Percentiles rank a stretch among this genome's conserved stretches.
phyloP scores from a whole-genome alignment of 2,329 filamentous ascomycete species.

The Colletotrichum lindemuthianum region DNA sequence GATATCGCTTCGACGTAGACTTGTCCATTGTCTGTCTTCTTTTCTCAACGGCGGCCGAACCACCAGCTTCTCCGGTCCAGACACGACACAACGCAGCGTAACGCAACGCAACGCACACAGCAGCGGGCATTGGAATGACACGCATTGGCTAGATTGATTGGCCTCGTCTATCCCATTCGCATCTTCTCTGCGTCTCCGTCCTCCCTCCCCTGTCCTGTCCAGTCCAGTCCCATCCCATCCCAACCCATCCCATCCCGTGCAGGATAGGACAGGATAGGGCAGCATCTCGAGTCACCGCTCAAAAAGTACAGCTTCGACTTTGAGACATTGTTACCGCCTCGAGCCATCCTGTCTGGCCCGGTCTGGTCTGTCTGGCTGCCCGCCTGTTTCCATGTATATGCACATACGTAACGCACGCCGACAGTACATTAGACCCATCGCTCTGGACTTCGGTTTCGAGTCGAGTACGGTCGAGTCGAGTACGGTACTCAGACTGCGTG shows the following conservation, averaged over 20 bases:
- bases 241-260: too few relatives aligned
- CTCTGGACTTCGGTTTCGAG: too few relatives aligned
- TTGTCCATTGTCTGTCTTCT: conserved; percentile 8
- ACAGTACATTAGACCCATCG: too few relatives aligned
- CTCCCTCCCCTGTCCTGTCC: conserved; percentile 9
- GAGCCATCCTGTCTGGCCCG: conserved; percentile 7
- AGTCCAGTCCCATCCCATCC: neutral
- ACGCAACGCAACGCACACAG: too few relatives aligned
- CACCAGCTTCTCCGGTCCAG: conserved; percentile 17
- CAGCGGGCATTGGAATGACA: conserved; percentile 18
- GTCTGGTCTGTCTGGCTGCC: conserved; percentile 5
- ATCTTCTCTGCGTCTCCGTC: conserved; percentile 12
- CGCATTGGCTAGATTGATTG: conserved; percentile 17
- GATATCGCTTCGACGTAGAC: neutral
- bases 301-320: conserved; percentile 19
- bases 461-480: too few relatives aligned
- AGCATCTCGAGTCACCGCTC: conserved; percentile 34
- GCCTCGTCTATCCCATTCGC: conserved; percentile 17
- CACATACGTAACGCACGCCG: too few relatives aligned
- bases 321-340: conserved; percentile 37
- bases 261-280: neutral
- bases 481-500: neutral
- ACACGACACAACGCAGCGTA: conserved; percentile 4
- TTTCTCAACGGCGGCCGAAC: conserved; percentile 18
- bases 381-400: neutral